Evolutionary conservation across 1,284 basidiomycete species (phyloP).

Genomic region (Afroboletus lepidellus): DNA sequence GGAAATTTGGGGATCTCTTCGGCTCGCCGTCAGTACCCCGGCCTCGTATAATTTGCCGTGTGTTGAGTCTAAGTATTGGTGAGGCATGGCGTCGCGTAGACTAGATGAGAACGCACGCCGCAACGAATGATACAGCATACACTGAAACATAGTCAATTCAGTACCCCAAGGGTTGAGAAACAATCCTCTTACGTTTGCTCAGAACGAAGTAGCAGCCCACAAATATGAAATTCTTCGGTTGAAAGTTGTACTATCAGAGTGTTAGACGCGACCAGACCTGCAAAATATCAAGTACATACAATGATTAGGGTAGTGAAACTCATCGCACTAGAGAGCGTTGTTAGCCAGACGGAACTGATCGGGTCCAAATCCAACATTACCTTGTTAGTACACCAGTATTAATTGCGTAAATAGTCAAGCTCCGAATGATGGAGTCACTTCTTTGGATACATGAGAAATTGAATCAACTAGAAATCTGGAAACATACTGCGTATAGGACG

Average conservation of each 20-base stretch:
- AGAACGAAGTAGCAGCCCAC: slow-evolving; percentile 59
- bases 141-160: slow-evolving; percentile 38
- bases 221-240: slow-evolving; percentile 57
- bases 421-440: slow-evolving; percentile 59
- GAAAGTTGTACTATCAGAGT: slow-evolving; percentile 49
- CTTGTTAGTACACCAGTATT: slow-evolving; percentile 56
- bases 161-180: background rate
- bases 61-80: slow-evolving; percentile 43
- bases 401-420: slow-evolving; percentile 49
- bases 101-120: slow-evolving; percentile 46
- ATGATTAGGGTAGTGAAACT: slow-evolving; percentile 57
- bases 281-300: slow-evolving; percentile 37
- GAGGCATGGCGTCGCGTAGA: slow-evolving; percentile 2
- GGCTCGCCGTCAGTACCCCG: slow-evolving; percentile 44
- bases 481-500: slow-evolving; percentile 35
- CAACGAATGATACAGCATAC: slow-evolving; percentile 66
- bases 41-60: slow-evolving; percentile 45
- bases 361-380: slow-evolving; percentile 32
- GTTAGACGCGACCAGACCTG: background rate
- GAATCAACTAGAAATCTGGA: background rate
- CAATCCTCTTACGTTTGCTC: slow-evolving; percentile 53
- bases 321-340: slow-evolving; percentile 42
- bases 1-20: slow-evolving; percentile 24
- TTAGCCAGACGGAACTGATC: slow-evolving; percentile 2
- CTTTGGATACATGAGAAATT: slow-evolving; percentile 32